Base-by-base conservation (phyloP, 345 rosid genomes). In the Gossypium arboreum region DNA sequence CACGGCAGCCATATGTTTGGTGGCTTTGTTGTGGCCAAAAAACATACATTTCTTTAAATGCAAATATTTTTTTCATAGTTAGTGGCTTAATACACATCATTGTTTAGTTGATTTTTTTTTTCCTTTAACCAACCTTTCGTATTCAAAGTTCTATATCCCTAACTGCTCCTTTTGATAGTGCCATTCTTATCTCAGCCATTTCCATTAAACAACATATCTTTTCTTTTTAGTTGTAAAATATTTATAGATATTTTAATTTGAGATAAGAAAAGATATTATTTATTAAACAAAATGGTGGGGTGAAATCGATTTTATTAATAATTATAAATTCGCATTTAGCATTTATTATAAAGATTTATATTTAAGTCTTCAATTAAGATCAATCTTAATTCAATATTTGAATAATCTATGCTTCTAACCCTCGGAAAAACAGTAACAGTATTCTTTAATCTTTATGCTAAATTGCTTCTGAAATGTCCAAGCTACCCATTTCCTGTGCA, bases 161-260 rank as follows among this genome's bases (percentile, higher is more conserved):
- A 73, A 70, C 75, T 20, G 55, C 77, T 62, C 74, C 51, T 24
- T n/a, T 16, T 25, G 76, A 76, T 76, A 62, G 73, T 73, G 61
- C 4, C 60, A 45, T 54, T 58, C 75, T 77, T 70, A 76, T 69
- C 34, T 3, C 27, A 12, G 11, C 62, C 79, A 67, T 54, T 80
- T 61, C 29, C 51, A 67, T 4, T 85, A 84, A 78, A 11, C 2
- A 43, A 61, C 52, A 3, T 71, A 2, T 10, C 50, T 45, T 10
- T 45, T 45, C 7, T 34, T 34, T 34, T 34, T 34, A 34, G 41
- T 34, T 34, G 41, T 34, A 34, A 34, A 4, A 4, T 34, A 34
- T 34, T 34, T 34, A 34, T 34, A 34, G 41, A 34, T 34, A 34
- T 34, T 34, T 34, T 5, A 34, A 34, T 34, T 34, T 34, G 41